Conservation (phyloP, 2,329 filamentous ascomycete species). For the Blastomyces silverae region DNA sequence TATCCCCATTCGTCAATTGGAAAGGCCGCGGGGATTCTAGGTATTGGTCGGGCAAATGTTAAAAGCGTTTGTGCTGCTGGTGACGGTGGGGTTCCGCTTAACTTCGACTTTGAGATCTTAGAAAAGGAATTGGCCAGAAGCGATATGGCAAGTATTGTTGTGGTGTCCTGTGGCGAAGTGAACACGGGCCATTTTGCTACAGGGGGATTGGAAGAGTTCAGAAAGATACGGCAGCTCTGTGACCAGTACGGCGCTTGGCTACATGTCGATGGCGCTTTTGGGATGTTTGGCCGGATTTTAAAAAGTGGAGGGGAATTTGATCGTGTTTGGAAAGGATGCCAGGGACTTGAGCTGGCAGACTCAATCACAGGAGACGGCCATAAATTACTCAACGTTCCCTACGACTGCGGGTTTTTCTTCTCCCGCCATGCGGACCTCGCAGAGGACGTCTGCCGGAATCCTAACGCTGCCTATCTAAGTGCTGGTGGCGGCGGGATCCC, state of each 20-base stretch:
- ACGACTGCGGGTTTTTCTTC: slow-evolving; percentile 88
- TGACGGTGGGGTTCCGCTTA: slow-evolving; percentile 52
- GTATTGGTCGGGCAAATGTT: slow-evolving; percentile 65
- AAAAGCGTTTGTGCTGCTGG: slow-evolving; percentile 47
- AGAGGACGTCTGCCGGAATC: slow-evolving; percentile 66
- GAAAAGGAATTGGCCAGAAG: slow-evolving; percentile 51
- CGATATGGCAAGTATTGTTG: slow-evolving; percentile 64
- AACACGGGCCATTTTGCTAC: slow-evolving; percentile 80
- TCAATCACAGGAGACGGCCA: slow-evolving; percentile 83
- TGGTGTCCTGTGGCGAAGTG: slow-evolving; percentile 78
- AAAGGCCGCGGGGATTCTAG: slow-evolving; percentile 77
- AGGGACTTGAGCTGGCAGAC: slow-evolving; percentile 72
- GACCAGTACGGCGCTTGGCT: slow-evolving; percentile 74
- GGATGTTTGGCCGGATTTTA: slow-evolving; percentile 67
- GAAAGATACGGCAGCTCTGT: slow-evolving; percentile 59
- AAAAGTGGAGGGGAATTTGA: slow-evolving; percentile 50
- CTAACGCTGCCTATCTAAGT: slow-evolving; percentile 73
- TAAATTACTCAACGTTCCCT: slow-evolving; percentile 91
- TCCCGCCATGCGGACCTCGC: slow-evolving; percentile 57
- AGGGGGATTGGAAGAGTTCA: slow-evolving; percentile 51
- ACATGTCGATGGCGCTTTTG: slow-evolving; percentile 87
- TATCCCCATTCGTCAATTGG: slow-evolving; percentile 74
- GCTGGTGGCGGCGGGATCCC: slow-evolving; percentile 48
- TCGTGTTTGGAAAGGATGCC: slow-evolving; percentile 36
- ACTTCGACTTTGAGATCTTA: slow-evolving; percentile 60